phyloP scores from a whole-genome alignment of 78 protist species.

The Dictyostelium brefeldianum region DNA sequence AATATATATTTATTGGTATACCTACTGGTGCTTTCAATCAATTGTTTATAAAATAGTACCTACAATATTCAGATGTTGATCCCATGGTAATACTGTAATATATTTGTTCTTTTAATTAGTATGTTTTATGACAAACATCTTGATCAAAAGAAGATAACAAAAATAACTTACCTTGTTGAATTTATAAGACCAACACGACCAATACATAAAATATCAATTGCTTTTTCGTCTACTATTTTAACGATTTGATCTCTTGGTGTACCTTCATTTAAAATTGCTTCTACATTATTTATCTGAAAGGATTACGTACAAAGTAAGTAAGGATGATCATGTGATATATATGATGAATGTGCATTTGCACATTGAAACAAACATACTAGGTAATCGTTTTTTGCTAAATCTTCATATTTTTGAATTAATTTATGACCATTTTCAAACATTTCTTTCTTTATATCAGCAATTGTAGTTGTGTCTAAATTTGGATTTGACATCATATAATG shows the following conservation, averaged over 20 bases:
- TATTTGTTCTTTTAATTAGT: background rate
- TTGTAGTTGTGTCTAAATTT: slow-evolving; percentile 11
- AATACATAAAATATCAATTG: slow-evolving; percentile 21
- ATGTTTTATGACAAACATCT: background rate
- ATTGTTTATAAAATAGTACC: no score
- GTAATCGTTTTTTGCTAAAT: slow-evolving; percentile 32
- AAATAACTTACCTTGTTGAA: background rate
- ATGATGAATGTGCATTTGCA: no score
- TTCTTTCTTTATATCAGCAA: slow-evolving; percentile 32
- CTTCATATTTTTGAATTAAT: slow-evolving; percentile 20
- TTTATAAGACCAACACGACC: slow-evolving; percentile 65
- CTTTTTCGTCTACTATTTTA: background rate
- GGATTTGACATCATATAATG: slow-evolving; percentile 62
- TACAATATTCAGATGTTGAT: slow-evolving; percentile 44
- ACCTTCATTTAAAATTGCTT: slow-evolving; percentile 22
- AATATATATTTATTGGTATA: no score
- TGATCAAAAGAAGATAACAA: background rate
- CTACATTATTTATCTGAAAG: background rate
- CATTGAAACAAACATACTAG: slow-evolving; percentile 19
- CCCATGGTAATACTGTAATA: slow-evolving; percentile 63
- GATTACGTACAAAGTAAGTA: no score
- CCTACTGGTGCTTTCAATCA: no score
- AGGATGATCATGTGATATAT: background rate
- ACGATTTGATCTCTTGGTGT: slow-evolving; percentile 59
- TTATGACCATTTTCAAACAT: slow-evolving; percentile 59